phyloP scores from a whole-genome alignment of 164 flowering plant species.

The Houttuynia cordata region DNA sequence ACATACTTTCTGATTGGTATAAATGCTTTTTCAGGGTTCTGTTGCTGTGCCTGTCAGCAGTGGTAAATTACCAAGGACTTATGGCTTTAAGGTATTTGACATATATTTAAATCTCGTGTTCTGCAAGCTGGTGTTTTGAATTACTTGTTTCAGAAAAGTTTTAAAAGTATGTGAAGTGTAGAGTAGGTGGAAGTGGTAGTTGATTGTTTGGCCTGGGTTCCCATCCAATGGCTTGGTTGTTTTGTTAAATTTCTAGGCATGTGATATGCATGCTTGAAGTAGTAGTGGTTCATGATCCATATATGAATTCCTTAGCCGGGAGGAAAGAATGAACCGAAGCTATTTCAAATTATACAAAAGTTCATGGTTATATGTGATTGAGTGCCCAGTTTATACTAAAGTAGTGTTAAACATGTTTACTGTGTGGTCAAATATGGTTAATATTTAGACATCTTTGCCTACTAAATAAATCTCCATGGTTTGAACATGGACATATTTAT shows the following conservation, averaged over 20 bases:
- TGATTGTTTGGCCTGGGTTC: neutral
- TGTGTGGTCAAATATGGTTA: neutral
- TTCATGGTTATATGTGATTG: too few relatives aligned
- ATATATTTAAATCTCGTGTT: neutral
- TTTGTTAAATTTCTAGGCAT: too few relatives aligned
- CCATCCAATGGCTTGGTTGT: too few relatives aligned
- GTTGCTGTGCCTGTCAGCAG: slow-evolving; percentile 28
- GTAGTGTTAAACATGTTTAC: too few relatives aligned
- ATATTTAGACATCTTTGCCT: neutral
- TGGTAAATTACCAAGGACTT: slow-evolving; percentile 25
- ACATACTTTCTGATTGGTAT: neutral
- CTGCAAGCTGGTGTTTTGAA: neutral
- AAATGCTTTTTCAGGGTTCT: slow-evolving; percentile 28
- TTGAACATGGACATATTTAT: neutral
- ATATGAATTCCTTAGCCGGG: neutral
- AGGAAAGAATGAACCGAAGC: neutral
- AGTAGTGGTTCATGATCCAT: neutral
- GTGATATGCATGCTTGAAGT: neutral
- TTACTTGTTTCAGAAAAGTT: neutral
- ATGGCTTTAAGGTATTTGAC: slow-evolving; percentile 18
- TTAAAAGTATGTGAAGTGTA: too few relatives aligned
- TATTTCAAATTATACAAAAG: too few relatives aligned
- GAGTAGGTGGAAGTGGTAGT: neutral
- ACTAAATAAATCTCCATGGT: too few relatives aligned
- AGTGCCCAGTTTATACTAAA: too few relatives aligned